Base-by-base conservation (phyloP, 2,329 filamentous ascomycete genomes). In the Aspergillus sergii region DNA sequence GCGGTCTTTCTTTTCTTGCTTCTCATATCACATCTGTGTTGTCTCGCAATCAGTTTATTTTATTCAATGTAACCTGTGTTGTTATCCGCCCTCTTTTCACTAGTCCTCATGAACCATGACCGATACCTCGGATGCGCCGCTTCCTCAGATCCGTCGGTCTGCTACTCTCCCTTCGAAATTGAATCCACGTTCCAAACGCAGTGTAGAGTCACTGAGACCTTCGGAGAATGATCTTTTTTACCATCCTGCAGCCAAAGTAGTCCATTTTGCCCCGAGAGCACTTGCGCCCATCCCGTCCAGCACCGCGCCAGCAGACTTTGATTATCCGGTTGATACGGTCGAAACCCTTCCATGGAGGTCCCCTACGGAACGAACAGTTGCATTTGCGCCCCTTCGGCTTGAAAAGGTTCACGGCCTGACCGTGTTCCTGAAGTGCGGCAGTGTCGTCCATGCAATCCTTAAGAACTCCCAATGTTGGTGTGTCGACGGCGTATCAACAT, bases 381-480 rank as follows among this genome's bases (percentile, higher is more conserved):
- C 93, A 63, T 86, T 92, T 87, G 93, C 93, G 2, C 86, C 89
- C 1, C 85, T 97, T 64, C 87, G 90, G 66, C 92, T 97, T 66
- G 96, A 97, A 75, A 89, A 91, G 71, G 91, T 95, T 39, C 91
- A 91, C 9, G 91, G 92, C 23, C 92, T 92, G 11, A 92, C 95
- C 19, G 91, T 92, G 14, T 97, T 97, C 72, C 84, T 97, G 11
- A 94, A 91, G 77, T 96, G 93, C 67, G 92, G 92, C 64, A 88
- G 88, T 60, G 89, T 94, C 19, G 84, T 97, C 21, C 92, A 95
- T 71, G 91, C 94, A 12, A 95, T 97, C 66, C 81, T 97, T 58
- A 92, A 92, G 28, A 92, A 92, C 76, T 96, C 93, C 63, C 93
- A 97, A 78, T 96, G 91, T 74, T 97, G 94, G 94, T 96, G 91